Evolutionary conservation across 1,139 yeast genomes (phyloP).

Genomic region (Geotrichum candidum): DNA sequence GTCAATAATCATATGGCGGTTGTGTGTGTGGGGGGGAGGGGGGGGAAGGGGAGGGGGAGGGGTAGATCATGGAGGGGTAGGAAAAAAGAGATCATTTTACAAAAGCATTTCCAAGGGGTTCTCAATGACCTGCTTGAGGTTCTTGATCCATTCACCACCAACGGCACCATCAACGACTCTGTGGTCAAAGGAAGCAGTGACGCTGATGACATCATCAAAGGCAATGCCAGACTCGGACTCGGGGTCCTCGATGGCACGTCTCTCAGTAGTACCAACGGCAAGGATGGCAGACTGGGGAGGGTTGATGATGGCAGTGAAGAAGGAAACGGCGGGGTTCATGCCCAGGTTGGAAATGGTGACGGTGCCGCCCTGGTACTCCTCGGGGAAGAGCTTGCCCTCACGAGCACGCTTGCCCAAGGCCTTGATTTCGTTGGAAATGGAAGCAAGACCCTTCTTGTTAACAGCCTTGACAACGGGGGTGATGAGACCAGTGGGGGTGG

Average conservation of each 20-base stretch:
- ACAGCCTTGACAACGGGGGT: slow-evolving; percentile 93
- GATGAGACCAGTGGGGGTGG: slow-evolving; percentile 94
- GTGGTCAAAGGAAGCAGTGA: slow-evolving; percentile 97
- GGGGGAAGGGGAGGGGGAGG: not conserved
- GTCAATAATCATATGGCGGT: not conserved
- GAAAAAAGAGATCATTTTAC: slow-evolving; percentile 37
- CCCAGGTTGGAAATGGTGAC: slow-evolving; percentile 97
- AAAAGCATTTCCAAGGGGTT: slow-evolving; percentile 92
- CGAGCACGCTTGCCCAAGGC: slow-evolving; percentile 96
- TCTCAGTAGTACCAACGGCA: slow-evolving; percentile 90
- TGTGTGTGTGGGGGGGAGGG: not conserved
- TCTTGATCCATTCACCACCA: slow-evolving; percentile 95
- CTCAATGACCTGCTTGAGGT: slow-evolving; percentile 83
- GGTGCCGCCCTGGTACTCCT: slow-evolving; percentile 99
- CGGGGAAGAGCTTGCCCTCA: slow-evolving; percentile 84
- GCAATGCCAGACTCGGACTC: slow-evolving; percentile 87
- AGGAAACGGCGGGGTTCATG: slow-evolving; percentile 89
- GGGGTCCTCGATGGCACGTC: slow-evolving; percentile 89
- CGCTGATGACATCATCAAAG: slow-evolving; percentile 82
- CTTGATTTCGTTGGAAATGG: slow-evolving; percentile 79
- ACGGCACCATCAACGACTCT: slow-evolving; percentile 96
- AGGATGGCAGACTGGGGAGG: slow-evolving; percentile 94
- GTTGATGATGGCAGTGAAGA: slow-evolving; percentile 94
- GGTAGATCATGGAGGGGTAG: not conserved
- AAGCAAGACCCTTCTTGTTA: slow-evolving; percentile 74